phyloP scores from a whole-genome alignment of 1,284 basidiomycete species.

The Neonothopanus nambi region DNA sequence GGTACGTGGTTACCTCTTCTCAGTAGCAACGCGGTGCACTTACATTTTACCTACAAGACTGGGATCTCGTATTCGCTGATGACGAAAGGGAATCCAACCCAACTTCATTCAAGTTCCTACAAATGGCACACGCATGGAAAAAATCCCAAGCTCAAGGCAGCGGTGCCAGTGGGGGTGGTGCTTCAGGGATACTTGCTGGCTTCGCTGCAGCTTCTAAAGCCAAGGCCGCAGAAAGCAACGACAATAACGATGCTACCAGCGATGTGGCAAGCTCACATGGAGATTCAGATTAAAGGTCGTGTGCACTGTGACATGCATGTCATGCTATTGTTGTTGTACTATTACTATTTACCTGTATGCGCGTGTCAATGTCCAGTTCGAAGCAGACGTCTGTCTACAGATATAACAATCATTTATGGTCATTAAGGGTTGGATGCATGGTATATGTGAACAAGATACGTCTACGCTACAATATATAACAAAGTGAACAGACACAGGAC shows the following conservation, averaged over 20 bases:
- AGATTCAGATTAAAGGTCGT: neutral
- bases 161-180: slow-evolving; percentile 19
- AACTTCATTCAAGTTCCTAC: slow-evolving; percentile 89
- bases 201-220: slow-evolving; percentile 4
- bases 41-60: slow-evolving; percentile 53
- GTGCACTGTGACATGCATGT: neutral
- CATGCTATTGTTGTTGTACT: no score
- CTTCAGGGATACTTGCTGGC: neutral
- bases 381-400: no score
- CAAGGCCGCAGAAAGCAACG: neutral
- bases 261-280: slow-evolving; percentile 16
- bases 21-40: neutral
- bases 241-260: slow-evolving; percentile 10
- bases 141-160: slow-evolving; percentile 35
- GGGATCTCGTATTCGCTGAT: slow-evolving; percentile 93
- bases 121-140: slow-evolving; percentile 92
- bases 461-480: no score
- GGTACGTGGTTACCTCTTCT: slow-evolving; percentile 48
- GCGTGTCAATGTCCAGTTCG: no score
- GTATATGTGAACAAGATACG: no score
- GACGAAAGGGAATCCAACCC: slow-evolving; percentile 92
- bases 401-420: no score
- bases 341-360: no score
- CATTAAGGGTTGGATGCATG: no score
- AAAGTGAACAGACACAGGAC: no score